These are phyloP conservation scores for Dinochytrium kinnereticum DNA, from an alignment of 371 early-diverging fungal species.

Conservation along the genomic window DNA sequence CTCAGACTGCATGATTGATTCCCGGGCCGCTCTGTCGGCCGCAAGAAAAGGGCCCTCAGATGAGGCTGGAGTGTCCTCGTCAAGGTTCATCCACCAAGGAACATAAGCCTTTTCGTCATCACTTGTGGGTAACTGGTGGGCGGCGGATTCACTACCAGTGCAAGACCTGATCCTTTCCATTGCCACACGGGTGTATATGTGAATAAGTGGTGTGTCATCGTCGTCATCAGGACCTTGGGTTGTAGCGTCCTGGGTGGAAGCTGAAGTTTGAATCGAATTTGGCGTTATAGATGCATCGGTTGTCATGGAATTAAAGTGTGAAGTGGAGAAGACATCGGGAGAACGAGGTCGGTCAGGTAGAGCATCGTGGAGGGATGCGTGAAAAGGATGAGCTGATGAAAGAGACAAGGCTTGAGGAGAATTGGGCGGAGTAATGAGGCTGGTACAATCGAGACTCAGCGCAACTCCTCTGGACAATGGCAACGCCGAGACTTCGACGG, in stretches of 20 bases:
- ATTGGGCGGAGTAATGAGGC: background rate
- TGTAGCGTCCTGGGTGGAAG: background rate
- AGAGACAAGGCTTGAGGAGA: no score
- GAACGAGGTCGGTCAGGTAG: no score
- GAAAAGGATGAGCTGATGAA: no score
- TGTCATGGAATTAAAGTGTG: background rate
- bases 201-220: background rate
- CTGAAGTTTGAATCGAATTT: background rate
- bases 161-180: background rate
- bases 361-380: no score
- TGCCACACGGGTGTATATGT: background rate
- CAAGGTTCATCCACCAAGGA: background rate
- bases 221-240: background rate
- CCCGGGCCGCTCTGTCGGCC: background rate
- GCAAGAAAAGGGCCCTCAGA: background rate
- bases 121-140: background rate
- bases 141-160: background rate
- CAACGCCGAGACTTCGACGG: no score
- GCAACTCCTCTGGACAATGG: no score
- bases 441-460: no score
- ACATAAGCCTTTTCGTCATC: background rate
- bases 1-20: background rate
- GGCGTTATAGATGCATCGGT: background rate
- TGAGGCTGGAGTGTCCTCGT: background rate
- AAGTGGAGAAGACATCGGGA: background rate